A percentile compares a stretch with the other conserved stretches of the same genome.
These are phyloP conservation scores for Trichosanthes cucumerina DNA, from an alignment of 306 rosid species.

Conservation along the genomic window DNA sequence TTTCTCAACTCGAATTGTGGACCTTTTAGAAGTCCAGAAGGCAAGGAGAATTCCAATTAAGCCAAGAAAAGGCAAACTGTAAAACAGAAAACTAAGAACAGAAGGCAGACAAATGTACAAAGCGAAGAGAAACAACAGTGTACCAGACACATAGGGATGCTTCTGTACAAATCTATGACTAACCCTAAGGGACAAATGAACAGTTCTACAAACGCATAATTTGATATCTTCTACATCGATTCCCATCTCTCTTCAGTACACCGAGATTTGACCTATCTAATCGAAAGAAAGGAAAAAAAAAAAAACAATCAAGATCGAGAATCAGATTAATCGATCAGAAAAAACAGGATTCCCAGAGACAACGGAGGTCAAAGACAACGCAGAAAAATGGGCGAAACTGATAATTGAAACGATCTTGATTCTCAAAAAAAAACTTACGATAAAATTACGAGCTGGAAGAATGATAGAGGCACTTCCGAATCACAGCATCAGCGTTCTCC, in stretches of 20 bases:
- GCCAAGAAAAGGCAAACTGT: constrained; percentile 50
- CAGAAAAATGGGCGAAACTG: neutral
- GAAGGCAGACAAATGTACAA: constrained; percentile 42
- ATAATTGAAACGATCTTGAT: neutral
- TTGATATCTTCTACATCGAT: constrained; percentile 38
- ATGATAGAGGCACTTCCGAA: neutral
- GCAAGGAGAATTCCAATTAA: constrained; percentile 39
- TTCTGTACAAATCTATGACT: constrained; percentile 27
- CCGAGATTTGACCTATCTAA: neutral
- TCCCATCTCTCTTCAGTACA: constrained; percentile 35
- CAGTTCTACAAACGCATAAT: constrained; percentile 23
- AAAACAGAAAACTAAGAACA: constrained; percentile 33
- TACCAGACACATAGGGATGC: constrained; percentile 39
- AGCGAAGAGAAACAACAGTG: constrained; percentile 10
- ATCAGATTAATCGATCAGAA: neutral
- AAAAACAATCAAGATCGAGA: neutral
- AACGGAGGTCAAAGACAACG: neutral
- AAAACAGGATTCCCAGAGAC: neutral
- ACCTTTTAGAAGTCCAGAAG: constrained; percentile 65
- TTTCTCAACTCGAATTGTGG: constrained; percentile 22
- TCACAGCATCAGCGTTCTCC: neutral
- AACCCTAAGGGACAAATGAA: constrained; percentile 20
- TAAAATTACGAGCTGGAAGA: neutral
- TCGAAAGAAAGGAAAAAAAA: neutral
- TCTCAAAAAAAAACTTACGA: neutral